These are phyloP conservation scores for Stachybotrys chlorohalonatus DNA, from an alignment of 2,329 filamentous ascomycete species.

Conservation along the genomic window DNA sequence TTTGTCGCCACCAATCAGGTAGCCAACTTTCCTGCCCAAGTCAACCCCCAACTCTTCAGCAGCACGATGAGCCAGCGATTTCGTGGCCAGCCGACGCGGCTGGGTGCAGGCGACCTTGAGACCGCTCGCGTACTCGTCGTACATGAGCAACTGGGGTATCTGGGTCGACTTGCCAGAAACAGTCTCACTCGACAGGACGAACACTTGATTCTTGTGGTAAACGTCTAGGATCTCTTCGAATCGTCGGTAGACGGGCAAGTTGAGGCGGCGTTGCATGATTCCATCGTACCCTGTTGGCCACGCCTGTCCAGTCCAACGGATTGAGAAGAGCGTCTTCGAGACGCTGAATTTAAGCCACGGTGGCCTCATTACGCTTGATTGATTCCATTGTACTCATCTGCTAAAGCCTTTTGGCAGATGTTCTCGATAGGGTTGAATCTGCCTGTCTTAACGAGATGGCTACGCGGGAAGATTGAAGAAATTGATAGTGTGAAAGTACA, in stretches of 20 bases:
- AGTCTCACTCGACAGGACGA: slow-evolving; percentile 7
- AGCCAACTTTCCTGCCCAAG: slow-evolving; percentile 82
- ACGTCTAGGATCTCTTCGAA: neutral
- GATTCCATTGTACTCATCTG: slow-evolving; percentile 1
- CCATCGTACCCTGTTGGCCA: slow-evolving; percentile 2
- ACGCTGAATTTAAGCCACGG: slow-evolving; percentile 3
- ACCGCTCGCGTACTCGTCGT: slow-evolving; percentile 27
- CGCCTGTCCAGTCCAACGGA: slow-evolving; percentile 3
- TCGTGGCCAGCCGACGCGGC: slow-evolving; percentile 78
- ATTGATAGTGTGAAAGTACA: no score
- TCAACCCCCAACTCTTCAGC: slow-evolving; percentile 80
- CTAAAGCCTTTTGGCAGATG: no score
- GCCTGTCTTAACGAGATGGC: no score
- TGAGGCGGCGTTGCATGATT: slow-evolving; percentile 4
- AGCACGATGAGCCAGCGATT: slow-evolving; percentile 85
- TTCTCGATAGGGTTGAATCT: no score
- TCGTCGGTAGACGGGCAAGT: slow-evolving; percentile 9
- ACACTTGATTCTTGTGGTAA: slow-evolving; percentile 2
- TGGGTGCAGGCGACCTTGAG: slow-evolving; percentile 84
- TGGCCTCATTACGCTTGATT: slow-evolving; percentile 4
- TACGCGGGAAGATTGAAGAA: no score
- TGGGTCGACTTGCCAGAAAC: slow-evolving; percentile 10
- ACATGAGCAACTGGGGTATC: slow-evolving; percentile 5
- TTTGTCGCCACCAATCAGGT: slow-evolving; percentile 81
- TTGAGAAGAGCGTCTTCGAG: slow-evolving; percentile 5